Evolutionary conservation across 225 moss, liverwort and hornwort genomes (phyloP), one percentile per base, ranked within the genome.

Genomic region (Bryoerythrophyllum caledonicum): DNA sequence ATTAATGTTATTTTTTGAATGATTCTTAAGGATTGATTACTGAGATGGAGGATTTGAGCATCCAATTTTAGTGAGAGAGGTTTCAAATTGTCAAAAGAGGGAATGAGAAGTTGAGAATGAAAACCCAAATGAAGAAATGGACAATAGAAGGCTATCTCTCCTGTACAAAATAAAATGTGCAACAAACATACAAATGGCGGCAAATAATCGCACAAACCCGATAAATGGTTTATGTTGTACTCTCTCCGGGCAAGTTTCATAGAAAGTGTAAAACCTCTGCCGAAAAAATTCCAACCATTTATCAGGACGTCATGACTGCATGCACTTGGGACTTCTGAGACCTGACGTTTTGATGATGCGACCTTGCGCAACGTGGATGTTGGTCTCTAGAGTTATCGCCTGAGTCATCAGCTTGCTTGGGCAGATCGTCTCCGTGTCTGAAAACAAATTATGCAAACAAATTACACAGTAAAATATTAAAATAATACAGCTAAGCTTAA

Each of bases 341-440:
- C 57, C 52, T 35, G 26, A 65, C 65, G 44, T n/a, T 73, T 65
- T 61, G 75, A 58, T 74, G 65, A 72, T 79, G 76, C 26, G 76
- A 79, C 69, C 52, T 60, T 52, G 66, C 32, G 49, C 70, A 79
- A 65, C 61, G 73, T 62, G 73, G 9, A 10, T 62, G 38, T 48
- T 57, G 66, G 53, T 76, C 61, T 30, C 61, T 24, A 57, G 73
- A 70, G 54, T 15, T 66, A 40, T 79, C 74, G 61, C 84, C 81
- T 59, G 63, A 70, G 65, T 77, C 76, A 43, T 76, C 79, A 63
- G 40, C 54, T 28, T 40, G 27, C 35, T 61, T 83, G 78, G 55
- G 43, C 41, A 65, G 78, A 78, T 25, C 58, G 76, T 71, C 76
- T 79, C 57, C 81, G 81, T 37, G 52, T 81, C 87, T 38, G 8